Percentiles rank a stretch among this genome's conserved stretches.
These are phyloP conservation scores for Beauveria medogensis DNA, from an alignment of 2,329 filamentous ascomycete species.

Conservation along the genomic window DNA sequence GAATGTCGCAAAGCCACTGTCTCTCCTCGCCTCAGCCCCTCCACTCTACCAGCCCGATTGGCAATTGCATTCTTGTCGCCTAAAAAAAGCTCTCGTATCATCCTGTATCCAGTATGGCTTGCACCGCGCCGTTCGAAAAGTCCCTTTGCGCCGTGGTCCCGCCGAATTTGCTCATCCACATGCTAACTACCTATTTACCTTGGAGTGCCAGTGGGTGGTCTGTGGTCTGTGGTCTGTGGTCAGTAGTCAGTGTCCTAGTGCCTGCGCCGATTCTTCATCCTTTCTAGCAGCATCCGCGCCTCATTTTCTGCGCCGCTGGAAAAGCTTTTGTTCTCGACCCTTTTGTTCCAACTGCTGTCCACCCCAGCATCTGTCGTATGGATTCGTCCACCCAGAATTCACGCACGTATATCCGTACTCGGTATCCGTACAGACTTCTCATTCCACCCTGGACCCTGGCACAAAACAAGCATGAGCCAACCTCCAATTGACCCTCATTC, in stretches of 20 bases:
- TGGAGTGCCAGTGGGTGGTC: too few relatives aligned
- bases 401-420: background rate
- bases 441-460: background rate
- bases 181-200: background rate
- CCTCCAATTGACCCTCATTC: background rate
- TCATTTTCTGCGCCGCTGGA: background rate
- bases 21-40: background rate
- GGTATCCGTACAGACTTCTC: background rate
- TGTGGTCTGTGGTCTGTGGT: too few relatives aligned
- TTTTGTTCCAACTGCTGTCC: background rate
- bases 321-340: background rate
- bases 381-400: background rate
- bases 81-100: constrained; percentile 6
- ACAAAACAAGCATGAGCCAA: background rate
- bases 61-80: background rate
- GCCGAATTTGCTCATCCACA: background rate
- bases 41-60: background rate
- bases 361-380: too few relatives aligned
- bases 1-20: constrained; percentile 7
- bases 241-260: too few relatives aligned
- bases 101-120: background rate
- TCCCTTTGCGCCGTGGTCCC: background rate
- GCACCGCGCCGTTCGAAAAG: background rate
- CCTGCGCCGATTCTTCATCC: too few relatives aligned
- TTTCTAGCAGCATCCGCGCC: background rate